These are phyloP conservation scores for Ogataea dorogensis DNA, from an alignment of 805 yeast species.

Conservation along the genomic window DNA sequence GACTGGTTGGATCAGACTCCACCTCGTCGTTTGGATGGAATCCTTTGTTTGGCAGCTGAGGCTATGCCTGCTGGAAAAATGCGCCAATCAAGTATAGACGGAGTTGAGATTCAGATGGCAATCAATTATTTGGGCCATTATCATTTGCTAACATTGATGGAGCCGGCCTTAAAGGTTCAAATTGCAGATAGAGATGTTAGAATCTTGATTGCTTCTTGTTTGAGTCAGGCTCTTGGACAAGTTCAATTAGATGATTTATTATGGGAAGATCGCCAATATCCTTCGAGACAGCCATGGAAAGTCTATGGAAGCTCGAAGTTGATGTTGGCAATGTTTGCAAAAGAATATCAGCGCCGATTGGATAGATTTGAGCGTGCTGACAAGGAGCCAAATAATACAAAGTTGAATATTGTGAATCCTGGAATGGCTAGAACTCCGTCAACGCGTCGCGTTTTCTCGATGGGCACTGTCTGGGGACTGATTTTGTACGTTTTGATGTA, in stretches of 20 bases:
- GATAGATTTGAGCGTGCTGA: slow-evolving; percentile 63
- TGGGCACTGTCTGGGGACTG: slow-evolving; percentile 66
- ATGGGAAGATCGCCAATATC: slow-evolving; percentile 60
- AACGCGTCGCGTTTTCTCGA: slow-evolving; percentile 70
- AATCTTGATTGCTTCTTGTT: slow-evolving; percentile 73
- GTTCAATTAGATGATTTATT: slow-evolving; percentile 62
- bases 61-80: slow-evolving; percentile 64
- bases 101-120: slow-evolving; percentile 82
- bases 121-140: slow-evolving; percentile 78
- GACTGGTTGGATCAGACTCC: slow-evolving; percentile 90
- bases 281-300: slow-evolving; percentile 62
- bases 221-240: slow-evolving; percentile 71
- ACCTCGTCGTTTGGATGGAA: slow-evolving; percentile 87
- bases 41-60: slow-evolving; percentile 85
- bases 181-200: slow-evolving; percentile 95
- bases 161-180: slow-evolving; percentile 84
- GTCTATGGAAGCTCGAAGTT: slow-evolving; percentile 83
- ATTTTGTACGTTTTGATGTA: slow-evolving; percentile 63
- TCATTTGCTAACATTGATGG: slow-evolving; percentile 74
- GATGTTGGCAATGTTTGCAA: slow-evolving; percentile 69
- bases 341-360: slow-evolving; percentile 70
- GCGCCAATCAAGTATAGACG: slow-evolving; percentile 73
- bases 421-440: slow-evolving; percentile 90
- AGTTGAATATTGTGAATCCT: slow-evolving; percentile 80
- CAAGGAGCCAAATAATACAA: slow-evolving; percentile 65